Evolutionary conservation across 2,329 filamentous ascomycete genomes (phyloP).

Genomic region (Akanthomyces lecanii): DNA sequence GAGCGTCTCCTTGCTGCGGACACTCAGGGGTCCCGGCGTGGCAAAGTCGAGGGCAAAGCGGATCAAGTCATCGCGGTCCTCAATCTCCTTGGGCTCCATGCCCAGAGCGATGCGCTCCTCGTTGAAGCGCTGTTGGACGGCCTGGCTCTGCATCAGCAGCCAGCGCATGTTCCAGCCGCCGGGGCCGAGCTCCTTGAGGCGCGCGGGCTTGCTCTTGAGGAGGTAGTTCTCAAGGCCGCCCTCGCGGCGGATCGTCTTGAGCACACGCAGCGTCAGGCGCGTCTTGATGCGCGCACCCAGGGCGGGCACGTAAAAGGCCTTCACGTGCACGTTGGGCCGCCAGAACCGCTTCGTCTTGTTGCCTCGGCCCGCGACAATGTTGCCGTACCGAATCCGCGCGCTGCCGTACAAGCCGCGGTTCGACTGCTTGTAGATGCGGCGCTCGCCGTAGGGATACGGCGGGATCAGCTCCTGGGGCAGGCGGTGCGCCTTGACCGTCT

Average conservation of each 20-base stretch:
- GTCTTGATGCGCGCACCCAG: conserved; percentile 62
- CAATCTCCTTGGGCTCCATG: conserved; percentile 41
- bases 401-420: conserved; percentile 70
- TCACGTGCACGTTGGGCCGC: conserved; percentile 69
- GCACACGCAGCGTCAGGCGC: conserved; percentile 64
- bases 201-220: conserved; percentile 69
- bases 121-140: conserved; percentile 62
- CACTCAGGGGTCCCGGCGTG: conserved; percentile 36
- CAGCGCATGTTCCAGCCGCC: conserved; percentile 88
- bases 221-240: conserved; percentile 92
- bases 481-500: conserved; percentile 40
- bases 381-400: conserved; percentile 71
- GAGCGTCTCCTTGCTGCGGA: conserved; percentile 34
- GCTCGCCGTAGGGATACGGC: conserved; percentile 68
- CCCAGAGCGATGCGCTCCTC: conserved; percentile 62
- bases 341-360: conserved; percentile 69
- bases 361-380: conserved; percentile 68
- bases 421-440: conserved; percentile 72
- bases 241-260: conserved; percentile 73
- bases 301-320: conserved; percentile 61
- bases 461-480: conserved; percentile 51
- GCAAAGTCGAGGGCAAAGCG: conserved; percentile 39
- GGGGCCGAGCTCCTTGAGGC: conserved; percentile 82
- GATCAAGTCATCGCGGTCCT: conserved; percentile 36
- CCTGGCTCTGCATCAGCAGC: conserved; percentile 75